Percentiles rank a stretch among this genome's conserved stretches.
Conservation (phyloP, 495 filamentous ascomycete species). For the Trichoderma gamsii region DNA sequence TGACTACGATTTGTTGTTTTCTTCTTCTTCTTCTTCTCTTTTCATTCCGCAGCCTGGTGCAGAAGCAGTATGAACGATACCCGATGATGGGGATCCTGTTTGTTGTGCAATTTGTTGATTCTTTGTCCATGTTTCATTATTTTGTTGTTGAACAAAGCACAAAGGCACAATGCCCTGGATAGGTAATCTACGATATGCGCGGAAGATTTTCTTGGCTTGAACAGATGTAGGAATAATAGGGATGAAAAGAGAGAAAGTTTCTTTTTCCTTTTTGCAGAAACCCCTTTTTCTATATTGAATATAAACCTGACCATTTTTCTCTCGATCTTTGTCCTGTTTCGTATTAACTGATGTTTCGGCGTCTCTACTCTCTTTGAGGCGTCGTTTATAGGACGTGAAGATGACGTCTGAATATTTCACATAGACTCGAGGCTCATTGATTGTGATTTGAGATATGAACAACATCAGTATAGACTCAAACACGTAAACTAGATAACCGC, state of each 20-base stretch:
- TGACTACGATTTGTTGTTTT: neutral
- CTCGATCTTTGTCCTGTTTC: neutral
- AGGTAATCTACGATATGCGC: constrained; percentile 6
- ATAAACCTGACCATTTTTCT: neutral
- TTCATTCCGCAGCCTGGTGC: constrained; percentile 6
- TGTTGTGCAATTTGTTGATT: neutral
- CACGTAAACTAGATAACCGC: no score
- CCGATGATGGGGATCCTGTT: constrained; percentile 1
- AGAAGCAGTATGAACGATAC: constrained; percentile 11
- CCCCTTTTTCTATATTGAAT: neutral
- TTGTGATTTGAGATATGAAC: no score
- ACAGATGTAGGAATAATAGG: constrained; percentile 5
- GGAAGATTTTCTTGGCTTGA: constrained; percentile 4
- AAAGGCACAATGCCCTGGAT: neutral
- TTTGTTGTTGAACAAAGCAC: neutral
- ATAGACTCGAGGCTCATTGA: no score
- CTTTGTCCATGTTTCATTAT: neutral
- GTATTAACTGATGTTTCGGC: no score
- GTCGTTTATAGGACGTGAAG: no score
- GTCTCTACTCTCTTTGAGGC: no score
- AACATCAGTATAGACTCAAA: no score
- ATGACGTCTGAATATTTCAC: no score
- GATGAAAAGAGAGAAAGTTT: neutral
- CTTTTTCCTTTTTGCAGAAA: neutral
- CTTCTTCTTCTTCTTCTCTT: neutral